Evolutionary conservation across 257 asterid species (phyloP).

Genomic region (Capsicum baccatum): DNA sequence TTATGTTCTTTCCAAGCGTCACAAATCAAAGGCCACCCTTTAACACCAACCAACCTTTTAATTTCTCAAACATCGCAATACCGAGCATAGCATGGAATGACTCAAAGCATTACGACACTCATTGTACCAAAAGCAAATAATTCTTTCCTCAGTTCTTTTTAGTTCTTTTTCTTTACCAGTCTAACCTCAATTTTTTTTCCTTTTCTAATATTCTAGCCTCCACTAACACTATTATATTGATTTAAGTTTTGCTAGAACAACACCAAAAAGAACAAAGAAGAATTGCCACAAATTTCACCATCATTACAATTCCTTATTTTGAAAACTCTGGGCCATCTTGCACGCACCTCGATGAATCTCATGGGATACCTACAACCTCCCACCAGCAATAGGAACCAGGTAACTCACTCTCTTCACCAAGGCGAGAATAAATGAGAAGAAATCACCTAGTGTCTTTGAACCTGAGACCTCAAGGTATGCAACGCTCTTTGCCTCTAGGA

Average conservation of each 20-base stretch:
- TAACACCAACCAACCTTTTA: slow-evolving; percentile 10
- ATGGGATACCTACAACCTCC: too few species aligned
- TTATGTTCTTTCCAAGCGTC: not conserved
- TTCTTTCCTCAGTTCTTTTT: not conserved
- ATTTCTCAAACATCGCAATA: not conserved
- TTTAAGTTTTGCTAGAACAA: not conserved
- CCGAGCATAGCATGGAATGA: not conserved
- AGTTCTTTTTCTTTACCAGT: not conserved
- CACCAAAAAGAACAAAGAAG: not conserved
- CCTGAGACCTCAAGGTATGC: too few species aligned
- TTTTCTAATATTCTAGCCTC: not conserved
- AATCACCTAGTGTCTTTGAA: too few species aligned
- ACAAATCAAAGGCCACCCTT: slow-evolving; percentile 11
- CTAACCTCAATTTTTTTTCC: not conserved
- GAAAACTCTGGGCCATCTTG: too few species aligned
- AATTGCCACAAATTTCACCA: not conserved
- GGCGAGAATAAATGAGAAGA: too few species aligned
- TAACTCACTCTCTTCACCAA: too few species aligned
- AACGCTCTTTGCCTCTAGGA: too few species aligned
- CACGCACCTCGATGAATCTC: too few species aligned
- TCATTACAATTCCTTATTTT: too few species aligned
- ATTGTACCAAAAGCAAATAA: not conserved
- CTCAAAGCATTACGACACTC: not conserved
- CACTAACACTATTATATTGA: not conserved
- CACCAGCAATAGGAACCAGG: too few species aligned